Percentiles rank a stretch among this genome's conserved stretches.
These are phyloP conservation scores for Vanrija humicola DNA, from an alignment of 1,284 basidiomycete genomes.

Conservation along the genomic window DNA sequence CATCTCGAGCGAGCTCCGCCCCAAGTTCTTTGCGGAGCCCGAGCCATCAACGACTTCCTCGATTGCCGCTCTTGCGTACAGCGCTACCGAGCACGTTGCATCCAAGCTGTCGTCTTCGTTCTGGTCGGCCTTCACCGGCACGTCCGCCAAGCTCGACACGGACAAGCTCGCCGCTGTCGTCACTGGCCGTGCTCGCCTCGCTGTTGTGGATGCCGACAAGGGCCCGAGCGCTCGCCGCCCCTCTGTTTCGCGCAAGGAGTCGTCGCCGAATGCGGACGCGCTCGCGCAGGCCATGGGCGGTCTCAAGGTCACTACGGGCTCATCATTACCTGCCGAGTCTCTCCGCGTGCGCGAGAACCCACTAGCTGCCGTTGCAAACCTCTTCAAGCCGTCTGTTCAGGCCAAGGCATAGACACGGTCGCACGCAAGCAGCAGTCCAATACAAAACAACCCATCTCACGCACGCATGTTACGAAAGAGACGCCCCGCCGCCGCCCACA, in stretches of 20 bases:
- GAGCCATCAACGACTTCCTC: background rate
- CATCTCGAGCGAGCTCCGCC: slow-evolving; percentile 37
- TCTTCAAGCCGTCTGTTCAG: slow-evolving; percentile 17
- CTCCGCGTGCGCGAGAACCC: slow-evolving; percentile 29
- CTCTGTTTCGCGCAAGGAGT: slow-evolving; percentile 3
- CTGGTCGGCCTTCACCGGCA: slow-evolving; percentile 47
- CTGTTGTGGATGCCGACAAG: slow-evolving; percentile 33
- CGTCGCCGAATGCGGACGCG: slow-evolving; percentile 14
- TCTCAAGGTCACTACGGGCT: slow-evolving; percentile 32
- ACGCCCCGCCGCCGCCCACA: too few relatives aligned
- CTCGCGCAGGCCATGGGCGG: slow-evolving; percentile 29
- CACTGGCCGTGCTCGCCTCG: slow-evolving; percentile 44
- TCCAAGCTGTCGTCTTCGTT: slow-evolving; percentile 47
- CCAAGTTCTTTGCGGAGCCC: slow-evolving; percentile 46
- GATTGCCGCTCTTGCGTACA: slow-evolving; percentile 23
- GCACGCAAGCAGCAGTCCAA: background rate
- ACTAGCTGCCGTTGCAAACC: slow-evolving; percentile 20
- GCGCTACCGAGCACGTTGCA: slow-evolving; percentile 45
- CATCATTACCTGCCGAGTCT: slow-evolving; percentile 6
- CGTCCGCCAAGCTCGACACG: slow-evolving; percentile 32
- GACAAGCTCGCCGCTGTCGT: slow-evolving; percentile 51
- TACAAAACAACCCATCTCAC: background rate
- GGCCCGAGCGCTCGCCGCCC: background rate
- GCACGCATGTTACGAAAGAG: background rate
- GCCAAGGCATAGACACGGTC: background rate